Base-by-base conservation (phyloP, 2,329 filamentous ascomycete genomes). In the Penicillium digitatum region DNA sequence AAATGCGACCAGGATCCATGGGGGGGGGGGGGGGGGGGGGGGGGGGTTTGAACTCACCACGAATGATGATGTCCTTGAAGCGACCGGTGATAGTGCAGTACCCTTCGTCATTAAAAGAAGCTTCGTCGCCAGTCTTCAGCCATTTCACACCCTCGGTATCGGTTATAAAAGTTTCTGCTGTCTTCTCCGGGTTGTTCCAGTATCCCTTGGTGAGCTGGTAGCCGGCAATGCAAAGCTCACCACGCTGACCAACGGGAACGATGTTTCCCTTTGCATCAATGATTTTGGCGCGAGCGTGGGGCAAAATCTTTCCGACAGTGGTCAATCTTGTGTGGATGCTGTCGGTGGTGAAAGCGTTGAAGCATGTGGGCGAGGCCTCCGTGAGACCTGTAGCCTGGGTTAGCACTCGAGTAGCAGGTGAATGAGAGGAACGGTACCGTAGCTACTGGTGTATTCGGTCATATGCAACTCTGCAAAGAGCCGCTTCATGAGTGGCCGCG, bases 51-150 rank as follows among this genome's bases (percentile, higher is more conserved):
- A 37, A 35, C 69, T 35, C 62, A 72, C 85, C 87, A 64, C 87
- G 78, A 57, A 90, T 90, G 55, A 90, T 89, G 34, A 90, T 89
- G 56, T 91, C 88, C 74, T 90, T 90, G 74, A 89, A 89, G 20
- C 87, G 78, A 0, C 88, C 87, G 0, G 87, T 90, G 62, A 91
- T 90, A 7, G 78, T 80, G 62, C 87, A 89, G 66, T 88, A 89
- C 0, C 87, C 87, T 9, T 83, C 72, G 1, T 72, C 64, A 43
- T 81, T 75, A 60, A 83, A 78, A 3, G 78, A 70, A 1, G 76
- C 80, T 61, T 83, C 79, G 54, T 84, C 81, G 16, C 87, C 87
- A 0, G 87, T 89, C 59, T 84, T 81, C 59, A 84, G 75, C 86
- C 87, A 90, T 56, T 85, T 63, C 1, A 67, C 66, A 3, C 75